A percentile compares a stretch with the other conserved stretches of the same genome.
Conservation (phyloP, 176 grass and related monocot species). For the Urochloa ruziziensis region DNA sequence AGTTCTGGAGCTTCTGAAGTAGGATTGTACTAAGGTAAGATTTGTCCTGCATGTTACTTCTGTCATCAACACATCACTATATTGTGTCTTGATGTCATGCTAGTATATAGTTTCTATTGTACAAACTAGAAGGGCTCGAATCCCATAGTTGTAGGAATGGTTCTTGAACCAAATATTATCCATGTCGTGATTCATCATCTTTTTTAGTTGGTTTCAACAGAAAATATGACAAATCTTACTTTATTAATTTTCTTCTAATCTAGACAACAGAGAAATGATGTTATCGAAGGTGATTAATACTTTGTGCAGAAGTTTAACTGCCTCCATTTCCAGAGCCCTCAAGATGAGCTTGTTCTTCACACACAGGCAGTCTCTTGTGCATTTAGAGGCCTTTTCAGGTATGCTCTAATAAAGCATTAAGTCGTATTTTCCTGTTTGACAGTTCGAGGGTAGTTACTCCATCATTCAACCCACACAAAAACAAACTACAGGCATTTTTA, state of each 20-base stretch:
- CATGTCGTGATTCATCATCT: not conserved
- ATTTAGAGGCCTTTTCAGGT: not conserved
- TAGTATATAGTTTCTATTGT: not conserved
- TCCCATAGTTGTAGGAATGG: not conserved
- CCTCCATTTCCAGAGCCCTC: not conserved
- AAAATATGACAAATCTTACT: not conserved
- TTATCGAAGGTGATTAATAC: not conserved
- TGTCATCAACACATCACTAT: constrained; percentile 24
- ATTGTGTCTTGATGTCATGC: not conserved
- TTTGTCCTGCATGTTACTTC: not conserved
- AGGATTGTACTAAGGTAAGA: constrained; percentile 14
- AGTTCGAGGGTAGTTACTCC: not conserved
- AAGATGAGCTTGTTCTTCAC: not conserved
- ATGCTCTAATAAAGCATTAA: not conserved
- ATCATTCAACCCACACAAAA: not conserved
- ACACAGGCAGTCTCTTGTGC: not conserved
- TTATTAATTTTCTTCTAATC: not conserved
- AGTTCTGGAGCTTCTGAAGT: not conserved
- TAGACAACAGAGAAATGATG: not conserved
- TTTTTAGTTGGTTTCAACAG: not conserved
- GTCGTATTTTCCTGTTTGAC: not conserved
- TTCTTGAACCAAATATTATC: constrained; percentile 7
- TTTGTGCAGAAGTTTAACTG: not conserved
- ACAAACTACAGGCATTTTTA: not conserved
- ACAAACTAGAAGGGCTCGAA: constrained; percentile 21